Evolutionary conservation across 306 rosid genomes (phyloP).

Genomic region (Corylus avellana): DNA sequence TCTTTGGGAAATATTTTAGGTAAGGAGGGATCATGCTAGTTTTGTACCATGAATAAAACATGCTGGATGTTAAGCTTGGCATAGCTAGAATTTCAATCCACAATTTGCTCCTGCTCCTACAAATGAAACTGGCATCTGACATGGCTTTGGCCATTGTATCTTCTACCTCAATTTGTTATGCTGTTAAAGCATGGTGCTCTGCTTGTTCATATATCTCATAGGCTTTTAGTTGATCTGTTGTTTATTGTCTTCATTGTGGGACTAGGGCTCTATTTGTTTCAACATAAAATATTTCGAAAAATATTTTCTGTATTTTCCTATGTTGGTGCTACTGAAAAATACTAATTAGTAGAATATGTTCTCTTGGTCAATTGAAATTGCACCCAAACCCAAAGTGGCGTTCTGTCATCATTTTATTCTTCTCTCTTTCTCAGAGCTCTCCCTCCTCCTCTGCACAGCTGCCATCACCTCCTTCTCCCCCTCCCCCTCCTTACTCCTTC

Average conservation of each 20-base stretch:
- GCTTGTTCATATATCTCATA: background rate
- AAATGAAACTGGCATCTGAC: background rate
- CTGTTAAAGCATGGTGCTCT: background rate
- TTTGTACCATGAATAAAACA: background rate
- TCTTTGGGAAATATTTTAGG: background rate
- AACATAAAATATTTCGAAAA: background rate
- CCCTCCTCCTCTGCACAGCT: background rate
- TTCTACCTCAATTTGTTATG: background rate
- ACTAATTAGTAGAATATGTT: no score
- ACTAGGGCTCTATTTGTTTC: background rate
- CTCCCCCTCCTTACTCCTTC: background rate
- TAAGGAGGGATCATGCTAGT: background rate
- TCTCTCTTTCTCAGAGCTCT: no score
- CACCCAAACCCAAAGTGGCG: no score
- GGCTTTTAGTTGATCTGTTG: background rate
- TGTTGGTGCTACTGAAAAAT: no score
- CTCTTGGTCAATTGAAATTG: no score
- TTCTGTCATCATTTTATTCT: no score
- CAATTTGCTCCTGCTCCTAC: background rate
- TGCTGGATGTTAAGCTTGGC: background rate
- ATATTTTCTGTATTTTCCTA: no score
- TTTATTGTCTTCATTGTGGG: background rate
- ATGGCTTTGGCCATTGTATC: background rate
- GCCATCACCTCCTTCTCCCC: background rate
- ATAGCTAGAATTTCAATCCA: background rate